A percentile compares a stretch with the other conserved stretches of the same genome.
Conservation (phyloP, 1,139 yeast genomes). For the Yamadazyma jaroonii region DNA sequence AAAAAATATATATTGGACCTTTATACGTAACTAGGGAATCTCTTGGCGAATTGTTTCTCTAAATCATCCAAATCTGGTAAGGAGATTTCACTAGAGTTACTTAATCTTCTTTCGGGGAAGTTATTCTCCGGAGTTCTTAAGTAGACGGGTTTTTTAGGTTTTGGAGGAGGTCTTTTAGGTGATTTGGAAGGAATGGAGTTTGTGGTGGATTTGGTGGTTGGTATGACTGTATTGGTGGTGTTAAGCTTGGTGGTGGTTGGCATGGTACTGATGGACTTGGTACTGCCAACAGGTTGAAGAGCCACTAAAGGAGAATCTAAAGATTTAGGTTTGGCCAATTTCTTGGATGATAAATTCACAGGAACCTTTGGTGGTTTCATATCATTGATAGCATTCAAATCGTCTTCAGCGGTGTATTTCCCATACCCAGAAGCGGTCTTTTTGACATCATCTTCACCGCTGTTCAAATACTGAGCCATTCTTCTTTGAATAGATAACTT, state of each 20-base stretch:
- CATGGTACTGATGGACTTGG: background rate
- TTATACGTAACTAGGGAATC: conserved; percentile 54
- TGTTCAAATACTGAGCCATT: conserved; percentile 57
- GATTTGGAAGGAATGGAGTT: background rate
- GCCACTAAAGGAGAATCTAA: too few species aligned
- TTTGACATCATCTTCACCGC: conserved; percentile 39
- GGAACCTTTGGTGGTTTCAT: conserved; percentile 34
- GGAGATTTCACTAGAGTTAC: conserved; percentile 41
- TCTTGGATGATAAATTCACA: conserved; percentile 16
- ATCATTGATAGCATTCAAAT: conserved; percentile 37
- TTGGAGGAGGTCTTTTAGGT: conserved; percentile 52
- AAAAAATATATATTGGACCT: too few species aligned
- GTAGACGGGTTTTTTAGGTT: conserved; percentile 58
- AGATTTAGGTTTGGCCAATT: conserved; percentile 4
- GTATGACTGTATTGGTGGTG: background rate
- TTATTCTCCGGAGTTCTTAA: conserved; percentile 36
- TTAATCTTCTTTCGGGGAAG: conserved; percentile 23
- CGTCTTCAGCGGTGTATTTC: conserved; percentile 56
- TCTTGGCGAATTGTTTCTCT: conserved; percentile 50
- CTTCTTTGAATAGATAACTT: conserved; percentile 62
- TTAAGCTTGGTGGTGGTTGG: too few species aligned
- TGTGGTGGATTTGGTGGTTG: background rate
- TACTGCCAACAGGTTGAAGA: too few species aligned
- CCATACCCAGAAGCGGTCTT: conserved; percentile 80
- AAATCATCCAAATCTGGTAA: conserved; percentile 55